Percentiles rank a stretch among this genome's conserved stretches.
Evolutionary conservation across 441 rosid genomes (phyloP).

Genomic region (Euphorbia schlechtendalii): DNA sequence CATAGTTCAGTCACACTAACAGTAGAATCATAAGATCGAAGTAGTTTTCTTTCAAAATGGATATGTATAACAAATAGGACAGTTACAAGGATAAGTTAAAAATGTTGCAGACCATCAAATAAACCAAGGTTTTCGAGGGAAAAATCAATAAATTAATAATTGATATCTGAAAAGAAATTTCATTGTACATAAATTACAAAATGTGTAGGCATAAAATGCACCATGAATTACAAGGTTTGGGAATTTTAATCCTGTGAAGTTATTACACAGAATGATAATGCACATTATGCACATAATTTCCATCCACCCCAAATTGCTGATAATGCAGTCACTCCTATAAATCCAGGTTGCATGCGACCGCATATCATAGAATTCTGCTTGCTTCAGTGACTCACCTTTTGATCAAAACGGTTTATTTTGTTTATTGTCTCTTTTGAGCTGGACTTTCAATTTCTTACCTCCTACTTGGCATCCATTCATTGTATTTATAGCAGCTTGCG

Average conservation of each 20-base stretch:
- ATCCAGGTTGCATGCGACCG: constrained; percentile 37
- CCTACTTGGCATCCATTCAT: constrained; percentile 94
- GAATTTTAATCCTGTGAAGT: constrained; percentile 43
- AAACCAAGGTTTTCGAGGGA: constrained; percentile 20
- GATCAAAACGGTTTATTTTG: constrained; percentile 63
- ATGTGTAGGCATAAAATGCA: constrained; percentile 51
- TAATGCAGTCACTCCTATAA: constrained; percentile 40
- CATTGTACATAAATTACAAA: constrained; percentile 76
- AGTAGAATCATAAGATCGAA: not conserved
- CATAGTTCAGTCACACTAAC: not conserved
- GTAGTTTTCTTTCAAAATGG: not conserved
- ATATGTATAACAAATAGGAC: too few relatives aligned
- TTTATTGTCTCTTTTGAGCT: constrained; percentile 94
- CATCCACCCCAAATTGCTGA: constrained; percentile 38
- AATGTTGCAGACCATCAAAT: constrained; percentile 19
- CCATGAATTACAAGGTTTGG: constrained; percentile 64
- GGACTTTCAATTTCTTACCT: constrained; percentile 97
- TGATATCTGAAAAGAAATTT: constrained; percentile 57
- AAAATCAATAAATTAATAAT: constrained; percentile 68
- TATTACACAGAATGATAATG: too few relatives aligned
- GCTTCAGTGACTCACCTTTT: too few relatives aligned
- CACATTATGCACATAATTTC: constrained; percentile 29
- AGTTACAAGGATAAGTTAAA: too few relatives aligned
- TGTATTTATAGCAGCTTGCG: constrained; percentile 71
- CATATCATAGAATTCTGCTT: constrained; percentile 35